Conservation (phyloP, 2,329 filamentous ascomycete species). For the Monosporascus sp. region DNA sequence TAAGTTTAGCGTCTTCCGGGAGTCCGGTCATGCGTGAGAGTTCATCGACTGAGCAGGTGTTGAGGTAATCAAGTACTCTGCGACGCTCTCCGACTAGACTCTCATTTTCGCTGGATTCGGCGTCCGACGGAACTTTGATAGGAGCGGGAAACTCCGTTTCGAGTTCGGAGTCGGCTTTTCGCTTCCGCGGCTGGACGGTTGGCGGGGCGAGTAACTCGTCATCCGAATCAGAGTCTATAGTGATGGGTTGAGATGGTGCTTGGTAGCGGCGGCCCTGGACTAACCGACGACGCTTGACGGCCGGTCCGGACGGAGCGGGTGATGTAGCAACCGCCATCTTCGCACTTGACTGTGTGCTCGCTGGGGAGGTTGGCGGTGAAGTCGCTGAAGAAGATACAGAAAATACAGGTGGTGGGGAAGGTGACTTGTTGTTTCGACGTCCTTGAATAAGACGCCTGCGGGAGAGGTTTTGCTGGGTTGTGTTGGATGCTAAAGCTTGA, state of each 20-base stretch:
- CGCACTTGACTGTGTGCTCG: conserved; percentile 1
- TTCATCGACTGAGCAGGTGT: conserved; percentile 68
- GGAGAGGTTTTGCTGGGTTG: conserved; percentile 12
- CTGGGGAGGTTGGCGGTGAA: conserved; percentile 24
- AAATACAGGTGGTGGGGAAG: conserved; percentile 23
- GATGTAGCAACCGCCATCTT: neutral
- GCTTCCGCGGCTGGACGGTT: conserved; percentile 12
- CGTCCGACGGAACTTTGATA: conserved; percentile 2
- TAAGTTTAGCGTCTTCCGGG: conserved; percentile 58
- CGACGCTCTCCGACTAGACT: conserved; percentile 26
- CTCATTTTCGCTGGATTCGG: conserved; percentile 3
- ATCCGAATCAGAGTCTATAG: conserved; percentile 15
- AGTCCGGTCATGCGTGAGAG: conserved; percentile 78
- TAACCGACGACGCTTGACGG: conserved; percentile 18
- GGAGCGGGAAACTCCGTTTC: conserved; percentile 4
- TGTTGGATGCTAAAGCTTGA: conserved; percentile 10
- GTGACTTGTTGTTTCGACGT: conserved; percentile 18
- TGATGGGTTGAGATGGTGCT: conserved; percentile 13
- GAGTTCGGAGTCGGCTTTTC: conserved; percentile 16
- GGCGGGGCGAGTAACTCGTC: conserved; percentile 3
- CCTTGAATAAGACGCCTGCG: conserved; percentile 26
- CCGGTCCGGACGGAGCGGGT: neutral
- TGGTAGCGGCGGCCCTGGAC: conserved; percentile 18
- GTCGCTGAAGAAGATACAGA: conserved; percentile 26
- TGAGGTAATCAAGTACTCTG: conserved; percentile 74